These are phyloP conservation scores for Tubosaeta brunneosetosa DNA, from an alignment of 768 basidiomycete species.

Conservation along the genomic window DNA sequence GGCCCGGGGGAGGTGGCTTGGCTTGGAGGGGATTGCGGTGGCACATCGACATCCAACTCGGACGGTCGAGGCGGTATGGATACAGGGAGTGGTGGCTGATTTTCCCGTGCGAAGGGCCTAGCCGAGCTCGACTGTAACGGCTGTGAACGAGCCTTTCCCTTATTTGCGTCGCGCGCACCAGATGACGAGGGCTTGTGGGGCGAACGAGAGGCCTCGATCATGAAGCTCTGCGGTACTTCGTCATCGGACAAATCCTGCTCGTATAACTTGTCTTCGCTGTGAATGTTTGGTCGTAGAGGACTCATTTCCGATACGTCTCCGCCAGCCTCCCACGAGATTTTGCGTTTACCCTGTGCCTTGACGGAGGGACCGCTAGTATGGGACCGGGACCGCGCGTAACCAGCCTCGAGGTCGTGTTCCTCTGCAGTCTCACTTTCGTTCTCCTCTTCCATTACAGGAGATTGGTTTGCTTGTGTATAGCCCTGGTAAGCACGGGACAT, in stretches of 20 bases:
- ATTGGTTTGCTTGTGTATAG: constrained; percentile 70
- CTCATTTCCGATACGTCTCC: constrained; percentile 52
- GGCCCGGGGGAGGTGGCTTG: constrained; percentile 33
- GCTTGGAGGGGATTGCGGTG: constrained; percentile 18
- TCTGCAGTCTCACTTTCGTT: constrained; percentile 40
- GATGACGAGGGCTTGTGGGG: constrained; percentile 36
- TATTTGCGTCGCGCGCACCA: constrained; percentile 26
- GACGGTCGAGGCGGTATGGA: constrained; percentile 64
- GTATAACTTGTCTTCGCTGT: constrained; percentile 56
- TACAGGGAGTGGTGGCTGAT: constrained; percentile 35
- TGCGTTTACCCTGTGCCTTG: constrained; percentile 45
- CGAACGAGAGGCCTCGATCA: constrained; percentile 62
- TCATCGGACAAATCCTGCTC: constrained; percentile 68
- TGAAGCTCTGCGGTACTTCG: constrained; percentile 81
- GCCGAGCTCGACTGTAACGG: constrained; percentile 49
- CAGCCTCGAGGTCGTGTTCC: constrained; percentile 58
- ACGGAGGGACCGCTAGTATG: constrained; percentile 26
- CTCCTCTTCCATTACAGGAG: constrained; percentile 70
- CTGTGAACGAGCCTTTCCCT: constrained; percentile 41
- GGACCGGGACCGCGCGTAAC: constrained; percentile 36
- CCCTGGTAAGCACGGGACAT: constrained; percentile 71
- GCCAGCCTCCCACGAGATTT: constrained; percentile 55
- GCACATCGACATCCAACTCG: constrained; percentile 46
- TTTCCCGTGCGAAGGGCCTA: constrained; percentile 36
- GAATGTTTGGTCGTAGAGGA: constrained; percentile 66